Percentiles rank a stretch among this genome's conserved stretches.
These are phyloP conservation scores for Cyberlindnera amylophila DNA, from an alignment of 805 yeast species.

Conservation along the genomic window DNA sequence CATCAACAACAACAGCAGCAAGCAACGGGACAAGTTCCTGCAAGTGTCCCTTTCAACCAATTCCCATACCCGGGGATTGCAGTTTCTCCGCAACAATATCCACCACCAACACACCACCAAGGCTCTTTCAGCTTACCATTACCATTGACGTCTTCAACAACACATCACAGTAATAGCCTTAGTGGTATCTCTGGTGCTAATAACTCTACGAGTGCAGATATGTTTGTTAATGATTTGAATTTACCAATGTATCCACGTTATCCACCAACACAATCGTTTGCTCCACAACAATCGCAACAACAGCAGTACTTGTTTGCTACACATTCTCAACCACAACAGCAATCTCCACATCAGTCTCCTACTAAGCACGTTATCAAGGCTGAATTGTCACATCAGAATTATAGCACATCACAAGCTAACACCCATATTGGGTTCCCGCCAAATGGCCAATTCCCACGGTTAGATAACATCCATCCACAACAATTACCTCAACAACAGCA, in stretches of 20 bases:
- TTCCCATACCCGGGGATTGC: no score
- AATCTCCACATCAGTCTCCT: not conserved
- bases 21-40: no score
- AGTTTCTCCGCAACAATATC: no score
- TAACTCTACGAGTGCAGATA: not conserved
- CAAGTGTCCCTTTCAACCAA: no score
- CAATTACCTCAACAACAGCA: not conserved
- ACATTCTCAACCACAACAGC: not conserved
- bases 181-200: not conserved
- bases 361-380: not conserved
- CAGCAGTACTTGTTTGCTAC: no score
- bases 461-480: not conserved
- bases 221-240: constrained; percentile 2
- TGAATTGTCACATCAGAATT: not conserved
- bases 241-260: constrained; percentile 1
- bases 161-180: constrained; percentile 3
- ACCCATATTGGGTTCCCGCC: not conserved
- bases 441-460: no score
- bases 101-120: no score
- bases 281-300: not conserved
- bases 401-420: not conserved
- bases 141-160: not conserved
- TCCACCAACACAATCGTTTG: not conserved
- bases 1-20: no score
- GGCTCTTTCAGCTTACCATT: not conserved